Evolutionary conservation across 2,329 filamentous ascomycete genomes (phyloP).

Genomic region (Penicillium glabrum): DNA sequence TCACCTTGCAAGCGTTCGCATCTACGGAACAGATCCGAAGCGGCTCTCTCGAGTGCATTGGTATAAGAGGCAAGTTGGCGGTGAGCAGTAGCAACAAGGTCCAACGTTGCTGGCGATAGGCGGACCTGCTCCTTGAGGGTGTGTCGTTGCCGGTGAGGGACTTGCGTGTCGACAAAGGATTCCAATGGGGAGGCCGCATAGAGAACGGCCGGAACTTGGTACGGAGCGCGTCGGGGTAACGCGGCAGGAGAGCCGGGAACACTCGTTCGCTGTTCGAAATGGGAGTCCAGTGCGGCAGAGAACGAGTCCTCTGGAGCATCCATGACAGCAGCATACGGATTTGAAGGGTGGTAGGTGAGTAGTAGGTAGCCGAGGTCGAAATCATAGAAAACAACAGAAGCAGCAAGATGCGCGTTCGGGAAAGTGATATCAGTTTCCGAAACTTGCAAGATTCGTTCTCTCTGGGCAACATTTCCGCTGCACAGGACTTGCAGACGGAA

Average conservation of each 20-base stretch:
- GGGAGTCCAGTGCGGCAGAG: slow-evolving; percentile 27
- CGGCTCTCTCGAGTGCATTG: slow-evolving; percentile 46
- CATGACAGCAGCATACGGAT: slow-evolving; percentile 52
- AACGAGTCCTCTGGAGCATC: slow-evolving; percentile 47
- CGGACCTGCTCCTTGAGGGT: slow-evolving; percentile 47
- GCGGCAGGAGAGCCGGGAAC: slow-evolving; percentile 24
- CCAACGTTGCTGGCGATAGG: slow-evolving; percentile 49
- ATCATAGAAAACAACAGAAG: slow-evolving; percentile 56
- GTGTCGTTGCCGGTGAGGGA: slow-evolving; percentile 43
- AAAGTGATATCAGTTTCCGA: slow-evolving; percentile 28
- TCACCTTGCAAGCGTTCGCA: slow-evolving; percentile 50
- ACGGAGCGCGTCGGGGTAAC: slow-evolving; percentile 41
- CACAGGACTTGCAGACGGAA: slow-evolving; percentile 59
- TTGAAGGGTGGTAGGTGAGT: slow-evolving; percentile 49
- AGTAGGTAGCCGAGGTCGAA: slow-evolving; percentile 60
- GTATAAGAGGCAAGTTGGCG: slow-evolving; percentile 49
- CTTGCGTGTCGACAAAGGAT: slow-evolving; percentile 43
- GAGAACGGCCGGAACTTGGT: slow-evolving; percentile 43
- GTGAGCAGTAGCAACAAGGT: slow-evolving; percentile 49
- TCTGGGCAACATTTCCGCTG: slow-evolving; percentile 49
- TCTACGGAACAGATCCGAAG: slow-evolving; percentile 53
- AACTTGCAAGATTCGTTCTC: slow-evolving; percentile 50
- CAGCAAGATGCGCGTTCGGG: slow-evolving; percentile 40
- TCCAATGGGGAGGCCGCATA: slow-evolving; percentile 40
- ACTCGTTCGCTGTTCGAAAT: slow-evolving; percentile 23